A percentile compares a stretch with the other conserved stretches of the same genome.
phyloP scores from a whole-genome alignment of 345 rosid species.

The Sonneratia caseolaris region DNA sequence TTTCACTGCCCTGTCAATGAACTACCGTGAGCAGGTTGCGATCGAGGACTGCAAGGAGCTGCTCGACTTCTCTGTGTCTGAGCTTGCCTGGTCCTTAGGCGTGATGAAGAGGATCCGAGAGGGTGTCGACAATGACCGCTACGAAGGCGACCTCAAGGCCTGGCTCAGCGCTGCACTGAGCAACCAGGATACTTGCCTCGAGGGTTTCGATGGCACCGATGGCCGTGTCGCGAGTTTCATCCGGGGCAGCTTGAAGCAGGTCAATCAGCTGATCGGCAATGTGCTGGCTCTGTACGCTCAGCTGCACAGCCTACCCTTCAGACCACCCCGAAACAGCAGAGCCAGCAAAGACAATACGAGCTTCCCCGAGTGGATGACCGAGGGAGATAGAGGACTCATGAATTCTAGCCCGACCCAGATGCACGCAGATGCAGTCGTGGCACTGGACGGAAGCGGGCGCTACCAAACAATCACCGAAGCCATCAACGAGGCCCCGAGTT shows the following conservation, averaged over 20 bases:
- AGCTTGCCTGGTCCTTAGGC: conserved; percentile 79
- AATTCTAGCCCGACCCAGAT: conserved; percentile 18
- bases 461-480: conserved; percentile 63
- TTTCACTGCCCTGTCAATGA: conserved; percentile 49
- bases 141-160: conserved; percentile 63
- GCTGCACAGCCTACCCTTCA: conserved; percentile 58
- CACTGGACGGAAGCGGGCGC: conserved; percentile 65
- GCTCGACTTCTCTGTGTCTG: conserved; percentile 78
- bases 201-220: conserved; percentile 87
- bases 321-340: conserved; percentile 30
- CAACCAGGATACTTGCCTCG: conserved; percentile 88
- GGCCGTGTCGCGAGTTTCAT: conserved; percentile 44
- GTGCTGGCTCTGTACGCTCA: conserved; percentile 43
- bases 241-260: conserved; percentile 65
- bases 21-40: conserved; percentile 68
- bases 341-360: background rate
- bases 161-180: conserved; percentile 87
- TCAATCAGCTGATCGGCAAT: conserved; percentile 62
- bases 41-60: conserved; percentile 90
- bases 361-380: conserved; percentile 58
- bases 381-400: conserved; percentile 42
- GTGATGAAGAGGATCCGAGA: conserved; percentile 68
- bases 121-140: conserved; percentile 25
- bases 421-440: conserved; percentile 41
- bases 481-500: conserved; percentile 52